Percentiles rank a stretch among this genome's conserved stretches.
Evolutionary conservation across 108 stramenopile species (phyloP).

Genomic region (Nitzschia putrida): DNA sequence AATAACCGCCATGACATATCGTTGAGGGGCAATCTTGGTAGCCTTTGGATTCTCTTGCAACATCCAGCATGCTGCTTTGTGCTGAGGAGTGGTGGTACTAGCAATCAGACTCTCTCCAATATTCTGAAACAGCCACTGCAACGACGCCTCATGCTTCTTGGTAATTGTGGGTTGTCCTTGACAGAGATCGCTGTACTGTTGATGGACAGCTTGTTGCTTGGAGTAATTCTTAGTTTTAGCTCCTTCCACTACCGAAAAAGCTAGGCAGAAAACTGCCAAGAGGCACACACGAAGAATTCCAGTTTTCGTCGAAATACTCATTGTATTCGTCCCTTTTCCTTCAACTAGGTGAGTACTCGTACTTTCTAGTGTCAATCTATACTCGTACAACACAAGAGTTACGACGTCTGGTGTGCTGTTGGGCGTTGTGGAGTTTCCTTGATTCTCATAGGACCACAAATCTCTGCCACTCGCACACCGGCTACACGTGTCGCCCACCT

Average conservation of each 20-base stretch:
- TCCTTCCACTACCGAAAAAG: neutral
- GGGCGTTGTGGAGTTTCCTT: too few species aligned
- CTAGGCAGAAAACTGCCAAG: too few species aligned
- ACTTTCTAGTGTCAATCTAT: too few species aligned
- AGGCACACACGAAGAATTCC: too few species aligned
- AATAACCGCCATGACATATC: conserved; percentile 52
- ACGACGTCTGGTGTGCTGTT: too few species aligned
- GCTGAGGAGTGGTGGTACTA: conserved; percentile 35
- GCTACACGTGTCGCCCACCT: too few species aligned
- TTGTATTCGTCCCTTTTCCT: too few species aligned
- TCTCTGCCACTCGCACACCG: too few species aligned
- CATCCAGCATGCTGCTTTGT: conserved; percentile 67
- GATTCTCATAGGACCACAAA: too few species aligned
- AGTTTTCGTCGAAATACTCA: too few species aligned
- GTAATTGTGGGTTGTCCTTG: conserved; percentile 20
- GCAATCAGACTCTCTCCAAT: conserved; percentile 24
- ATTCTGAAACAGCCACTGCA: conserved; percentile 18
- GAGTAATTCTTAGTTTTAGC: neutral
- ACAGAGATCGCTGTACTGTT: conserved; percentile 35
- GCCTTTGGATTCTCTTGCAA: conserved; percentile 30
- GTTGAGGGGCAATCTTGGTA: conserved; percentile 28
- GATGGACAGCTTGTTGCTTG: conserved; percentile 6
- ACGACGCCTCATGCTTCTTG: conserved; percentile 24
- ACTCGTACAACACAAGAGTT: too few species aligned
- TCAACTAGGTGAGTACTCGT: too few species aligned